phyloP scores from a whole-genome alignment of 306 rosid species.

The Myrica gale region DNA sequence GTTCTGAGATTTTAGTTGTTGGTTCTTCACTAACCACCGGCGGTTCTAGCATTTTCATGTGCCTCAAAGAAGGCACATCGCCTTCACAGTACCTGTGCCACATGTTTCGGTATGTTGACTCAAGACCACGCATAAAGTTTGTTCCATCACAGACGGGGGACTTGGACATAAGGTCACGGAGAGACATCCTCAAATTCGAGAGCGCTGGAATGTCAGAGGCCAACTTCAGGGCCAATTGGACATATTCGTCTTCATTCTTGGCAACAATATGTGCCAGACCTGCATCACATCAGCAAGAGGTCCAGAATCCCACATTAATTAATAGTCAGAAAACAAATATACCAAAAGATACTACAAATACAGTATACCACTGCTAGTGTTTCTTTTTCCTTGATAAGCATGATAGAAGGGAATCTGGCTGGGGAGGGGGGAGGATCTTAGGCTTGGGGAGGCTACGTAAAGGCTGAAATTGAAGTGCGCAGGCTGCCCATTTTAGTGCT shows the following conservation, averaged over 20 bases:
- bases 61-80: constrained; percentile 77
- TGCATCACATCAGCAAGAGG: constrained; percentile 34
- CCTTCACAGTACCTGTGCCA: constrained; percentile 92
- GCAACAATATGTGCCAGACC: constrained; percentile 76
- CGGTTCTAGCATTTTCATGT: constrained; percentile 49
- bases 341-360: background rate
- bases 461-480: too few species aligned
- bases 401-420: too few species aligned
- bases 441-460: too few species aligned
- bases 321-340: constrained; percentile 13
- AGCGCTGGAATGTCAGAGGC: constrained; percentile 82
- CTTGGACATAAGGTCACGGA: constrained; percentile 77
- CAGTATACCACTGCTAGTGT: background rate
- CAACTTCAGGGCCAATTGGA: constrained; percentile 70
- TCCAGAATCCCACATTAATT: background rate
- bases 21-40: constrained; percentile 35
- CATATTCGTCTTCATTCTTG: constrained; percentile 81
- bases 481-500: background rate
- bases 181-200: constrained; percentile 71
- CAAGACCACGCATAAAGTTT: constrained; percentile 62
- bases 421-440: too few species aligned
- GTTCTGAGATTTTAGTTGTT: constrained; percentile 29
- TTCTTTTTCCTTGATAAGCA: too few species aligned
- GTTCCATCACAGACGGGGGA: constrained; percentile 86
- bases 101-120: constrained; percentile 67